phyloP scores from a whole-genome alignment of 139 green algal species.

The Chlamydomonas schloesseri region DNA sequence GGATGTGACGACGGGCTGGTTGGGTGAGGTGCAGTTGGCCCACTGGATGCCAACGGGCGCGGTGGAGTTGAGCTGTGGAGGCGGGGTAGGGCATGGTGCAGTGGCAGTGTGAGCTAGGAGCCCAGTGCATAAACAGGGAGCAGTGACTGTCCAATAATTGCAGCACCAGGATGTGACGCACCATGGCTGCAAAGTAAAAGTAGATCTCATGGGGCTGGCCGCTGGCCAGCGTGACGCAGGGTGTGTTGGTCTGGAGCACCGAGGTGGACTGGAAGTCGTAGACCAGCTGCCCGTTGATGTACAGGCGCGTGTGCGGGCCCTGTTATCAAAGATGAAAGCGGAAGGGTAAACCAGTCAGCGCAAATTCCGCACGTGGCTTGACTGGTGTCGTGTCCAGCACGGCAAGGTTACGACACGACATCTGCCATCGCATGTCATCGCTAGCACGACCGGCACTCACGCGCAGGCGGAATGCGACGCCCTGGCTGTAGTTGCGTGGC shows the following conservation, averaged over 20 bases:
- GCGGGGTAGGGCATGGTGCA: not conserved
- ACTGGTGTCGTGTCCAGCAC: too few species aligned
- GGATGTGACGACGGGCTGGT: not conserved
- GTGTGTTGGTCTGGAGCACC: not conserved
- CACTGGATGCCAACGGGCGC: slow-evolving; percentile 22
- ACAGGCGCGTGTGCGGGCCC: slow-evolving; percentile 16
- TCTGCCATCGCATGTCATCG: too few species aligned
- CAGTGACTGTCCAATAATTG: too few species aligned
- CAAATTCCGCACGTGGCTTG: too few species aligned
- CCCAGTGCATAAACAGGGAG: too few species aligned
- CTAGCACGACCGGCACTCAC: too few species aligned
- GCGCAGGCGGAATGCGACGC: not conserved
- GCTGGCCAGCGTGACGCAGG: slow-evolving; percentile 18
- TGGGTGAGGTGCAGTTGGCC: not conserved
- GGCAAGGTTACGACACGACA: too few species aligned
- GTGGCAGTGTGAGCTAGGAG: too few species aligned
- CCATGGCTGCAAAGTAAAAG: slow-evolving; percentile 15
- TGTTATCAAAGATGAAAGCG: too few species aligned
- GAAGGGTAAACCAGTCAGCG: too few species aligned
- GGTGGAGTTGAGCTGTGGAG: not conserved
- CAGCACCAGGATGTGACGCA: too few species aligned
- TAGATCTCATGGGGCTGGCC: not conserved
- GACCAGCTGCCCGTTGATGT: slow-evolving; percentile 14
- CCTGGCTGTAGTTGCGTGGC: not conserved
- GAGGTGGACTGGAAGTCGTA: slow-evolving; percentile 18